Conservation (phyloP, 768 basidiomycete genomes). For the Hemileccinum rubropunctum region DNA sequence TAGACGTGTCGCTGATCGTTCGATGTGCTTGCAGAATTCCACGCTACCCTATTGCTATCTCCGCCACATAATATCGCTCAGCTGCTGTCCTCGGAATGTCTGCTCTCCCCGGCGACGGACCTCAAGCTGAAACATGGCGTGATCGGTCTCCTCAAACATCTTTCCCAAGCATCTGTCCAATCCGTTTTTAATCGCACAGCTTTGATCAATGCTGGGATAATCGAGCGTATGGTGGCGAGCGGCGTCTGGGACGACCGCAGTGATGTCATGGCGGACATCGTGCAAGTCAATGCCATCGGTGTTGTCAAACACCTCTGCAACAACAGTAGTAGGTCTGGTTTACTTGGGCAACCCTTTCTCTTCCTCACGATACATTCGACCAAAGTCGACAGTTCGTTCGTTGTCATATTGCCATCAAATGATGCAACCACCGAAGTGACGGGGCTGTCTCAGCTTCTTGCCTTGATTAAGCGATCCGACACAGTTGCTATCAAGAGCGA, state of each 20-base stretch:
- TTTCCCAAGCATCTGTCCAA: slow-evolving; percentile 67
- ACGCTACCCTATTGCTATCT: slow-evolving; percentile 59
- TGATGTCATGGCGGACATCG: slow-evolving; percentile 80
- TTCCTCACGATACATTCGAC: slow-evolving; percentile 17
- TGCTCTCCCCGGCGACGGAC: slow-evolving; percentile 58
- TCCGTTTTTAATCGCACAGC: slow-evolving; percentile 55
- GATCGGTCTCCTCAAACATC: slow-evolving; percentile 82
- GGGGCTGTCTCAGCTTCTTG: slow-evolving; percentile 67
- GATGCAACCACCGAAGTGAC: slow-evolving; percentile 34
- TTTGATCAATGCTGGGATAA: slow-evolving; percentile 59
- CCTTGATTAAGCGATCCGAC: slow-evolving; percentile 75
- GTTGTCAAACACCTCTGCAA: slow-evolving; percentile 87
- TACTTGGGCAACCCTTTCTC: slow-evolving; percentile 21
- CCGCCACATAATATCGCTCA: slow-evolving; percentile 64
- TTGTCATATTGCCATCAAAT: slow-evolving; percentile 48
- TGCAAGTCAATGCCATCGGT: slow-evolving; percentile 87
- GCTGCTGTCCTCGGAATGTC: slow-evolving; percentile 51
- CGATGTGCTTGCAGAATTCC: slow-evolving; percentile 43
- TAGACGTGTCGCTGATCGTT: slow-evolving; percentile 7
- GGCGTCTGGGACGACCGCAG: slow-evolving; percentile 66
- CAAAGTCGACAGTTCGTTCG: slow-evolving; percentile 45
- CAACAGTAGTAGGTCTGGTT: slow-evolving; percentile 54
- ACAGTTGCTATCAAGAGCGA: slow-evolving; percentile 84
- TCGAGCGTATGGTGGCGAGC: slow-evolving; percentile 59
- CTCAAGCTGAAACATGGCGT: slow-evolving; percentile 88